phyloP scores from a whole-genome alignment of 2,329 filamentous ascomycete genomes.

The Ceratocystis eucalypticola region DNA sequence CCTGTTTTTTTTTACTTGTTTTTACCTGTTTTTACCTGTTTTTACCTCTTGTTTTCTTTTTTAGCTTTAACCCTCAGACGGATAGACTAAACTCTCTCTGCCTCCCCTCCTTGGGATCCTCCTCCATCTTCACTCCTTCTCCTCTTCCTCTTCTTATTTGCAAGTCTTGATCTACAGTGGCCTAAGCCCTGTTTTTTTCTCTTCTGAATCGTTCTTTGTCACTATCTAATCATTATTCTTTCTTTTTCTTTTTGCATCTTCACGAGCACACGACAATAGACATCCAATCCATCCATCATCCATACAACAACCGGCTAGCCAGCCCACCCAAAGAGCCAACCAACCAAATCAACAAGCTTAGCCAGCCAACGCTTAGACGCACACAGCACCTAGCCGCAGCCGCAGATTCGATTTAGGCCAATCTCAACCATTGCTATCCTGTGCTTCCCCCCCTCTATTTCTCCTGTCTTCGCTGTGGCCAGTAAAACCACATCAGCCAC shows the following conservation, averaged over 20 bases:
- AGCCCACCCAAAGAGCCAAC: neutral
- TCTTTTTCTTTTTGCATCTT: conserved; percentile 7
- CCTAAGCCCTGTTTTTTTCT: conserved; percentile 9
- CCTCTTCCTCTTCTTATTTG: neutral
- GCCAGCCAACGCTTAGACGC: neutral
- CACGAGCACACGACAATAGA: neutral
- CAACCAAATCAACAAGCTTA: too few species aligned
- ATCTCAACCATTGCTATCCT: neutral
- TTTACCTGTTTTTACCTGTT: neutral
- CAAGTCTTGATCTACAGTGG: conserved; percentile 9
- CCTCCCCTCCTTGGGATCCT: neutral
- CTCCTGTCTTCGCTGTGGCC: neutral
- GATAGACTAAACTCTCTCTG: too few species aligned
- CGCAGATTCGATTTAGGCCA: neutral
- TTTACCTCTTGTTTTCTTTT: conserved; percentile 10
- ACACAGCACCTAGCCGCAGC: neutral
- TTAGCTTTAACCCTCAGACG: neutral
- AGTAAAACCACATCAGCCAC: too few species aligned
- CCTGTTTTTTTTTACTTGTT: too few species aligned
- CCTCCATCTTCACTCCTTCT: neutral
- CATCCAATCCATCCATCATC: neutral
- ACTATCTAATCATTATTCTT: neutral
- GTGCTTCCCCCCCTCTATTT: neutral
- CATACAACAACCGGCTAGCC: neutral
- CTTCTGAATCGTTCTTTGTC: neutral